Conservation (phyloP, 139 green algal species). For the Mesostigma viride region DNA sequence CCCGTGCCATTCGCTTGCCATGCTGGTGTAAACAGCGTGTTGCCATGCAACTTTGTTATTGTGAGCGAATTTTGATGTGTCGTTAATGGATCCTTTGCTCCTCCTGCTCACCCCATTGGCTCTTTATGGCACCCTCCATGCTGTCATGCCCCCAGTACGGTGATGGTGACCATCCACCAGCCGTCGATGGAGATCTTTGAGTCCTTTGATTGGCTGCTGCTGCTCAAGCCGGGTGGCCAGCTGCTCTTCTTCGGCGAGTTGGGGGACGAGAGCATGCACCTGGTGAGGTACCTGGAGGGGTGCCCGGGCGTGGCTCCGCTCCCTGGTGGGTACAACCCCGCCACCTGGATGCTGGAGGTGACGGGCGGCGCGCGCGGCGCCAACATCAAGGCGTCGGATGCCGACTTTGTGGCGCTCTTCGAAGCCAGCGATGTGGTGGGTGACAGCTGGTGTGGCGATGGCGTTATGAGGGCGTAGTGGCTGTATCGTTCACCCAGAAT, state of each 20-base stretch:
- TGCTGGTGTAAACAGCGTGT: too few relatives aligned
- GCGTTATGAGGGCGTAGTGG: too few relatives aligned
- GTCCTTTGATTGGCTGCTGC: conserved; percentile 48
- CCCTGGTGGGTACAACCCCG: conserved; percentile 49
- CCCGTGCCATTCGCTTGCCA: too few relatives aligned
- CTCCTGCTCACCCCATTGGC: too few relatives aligned
- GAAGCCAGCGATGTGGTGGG: background rate
- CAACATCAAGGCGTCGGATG: too few relatives aligned
- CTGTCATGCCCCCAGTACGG: conserved; percentile 18
- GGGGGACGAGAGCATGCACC: conserved; percentile 40
- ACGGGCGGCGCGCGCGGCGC: too few relatives aligned
- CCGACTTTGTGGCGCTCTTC: background rate
- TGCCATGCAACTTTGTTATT: too few relatives aligned
- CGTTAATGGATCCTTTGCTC: too few relatives aligned
- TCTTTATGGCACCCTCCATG: too few relatives aligned
- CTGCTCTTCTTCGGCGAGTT: conserved; percentile 71
- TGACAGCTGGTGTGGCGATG: too few relatives aligned
- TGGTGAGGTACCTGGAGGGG: conserved; percentile 36
- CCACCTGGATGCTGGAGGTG: conserved; percentile 70
- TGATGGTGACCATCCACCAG: conserved; percentile 90
- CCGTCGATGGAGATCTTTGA: conserved; percentile 39
- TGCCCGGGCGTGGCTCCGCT: conserved; percentile 20
- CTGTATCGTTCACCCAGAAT: too few relatives aligned
- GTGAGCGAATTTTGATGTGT: too few relatives aligned
- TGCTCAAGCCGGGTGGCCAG: conserved; percentile 57